Evolutionary conservation across 2,329 filamentous ascomycete genomes (phyloP), one percentile per base, ranked within the genome.

Genomic region (Fusarium avenaceum): DNA sequence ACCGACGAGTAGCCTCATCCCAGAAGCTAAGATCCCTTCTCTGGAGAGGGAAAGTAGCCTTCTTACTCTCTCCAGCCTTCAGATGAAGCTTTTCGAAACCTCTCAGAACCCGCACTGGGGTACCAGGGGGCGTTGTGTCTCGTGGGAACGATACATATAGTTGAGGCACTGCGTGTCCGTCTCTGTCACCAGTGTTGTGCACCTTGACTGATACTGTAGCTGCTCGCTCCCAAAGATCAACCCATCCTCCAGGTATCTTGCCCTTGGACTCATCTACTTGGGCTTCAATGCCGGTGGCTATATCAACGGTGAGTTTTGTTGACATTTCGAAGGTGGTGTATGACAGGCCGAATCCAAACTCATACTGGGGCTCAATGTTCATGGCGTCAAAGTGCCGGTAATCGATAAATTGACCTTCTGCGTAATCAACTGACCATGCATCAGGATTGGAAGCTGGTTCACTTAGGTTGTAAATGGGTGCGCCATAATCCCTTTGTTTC

Each of bases 261-360:
- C 40, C 63, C 24, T 69, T 56, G 24, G 43, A 55, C 15, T 58
- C 51, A 38, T 48, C 24, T 9, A 24, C 14, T 22, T 48, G 45
- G 24, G 45, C 30, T 35, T 32, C 8, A 48, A 48, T 48, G 28
- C 45, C 45, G 5, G 26, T 22, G 63, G 50, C 45, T 60, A 50
- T 65, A 17, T 69, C 69, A 40, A 57, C 53, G 33, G 75, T 67
- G 45, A 48, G 63, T 72, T 48, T n/a, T 82, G 81, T 33, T 24
- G 45, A 48, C 66, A 87, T 83, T 32, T 82, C 78, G 74, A 90
- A 90, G 14, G 81, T 86, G 11, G 90, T 90, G 79, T 92, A 92
- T 1, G 85, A 89, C 2, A 93, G 82, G 0, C 91, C 91, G 70
- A 85, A 89, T 30, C 89, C 89, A 69, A 91, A 91, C 73, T 89